Conservation (phyloP, 805 yeast species). For the Komagataella populi region DNA sequence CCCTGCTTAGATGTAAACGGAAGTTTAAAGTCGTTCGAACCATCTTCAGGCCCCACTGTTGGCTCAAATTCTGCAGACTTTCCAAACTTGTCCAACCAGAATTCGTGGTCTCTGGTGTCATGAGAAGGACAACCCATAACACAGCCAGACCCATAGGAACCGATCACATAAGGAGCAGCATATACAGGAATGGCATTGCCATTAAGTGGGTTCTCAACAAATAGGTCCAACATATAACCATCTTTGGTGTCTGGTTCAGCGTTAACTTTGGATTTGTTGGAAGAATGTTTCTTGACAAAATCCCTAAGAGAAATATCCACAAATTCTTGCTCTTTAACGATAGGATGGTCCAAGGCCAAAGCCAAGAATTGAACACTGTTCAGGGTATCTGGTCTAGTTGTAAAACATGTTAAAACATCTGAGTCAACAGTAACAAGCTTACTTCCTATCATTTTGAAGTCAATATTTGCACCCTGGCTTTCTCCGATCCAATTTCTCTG, state of each 20-base stretch:
- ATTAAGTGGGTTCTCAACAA: slow-evolving; percentile 46
- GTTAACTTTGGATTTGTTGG: slow-evolving; percentile 10
- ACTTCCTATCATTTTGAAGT: slow-evolving; percentile 24
- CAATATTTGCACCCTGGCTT: slow-evolving; percentile 65
- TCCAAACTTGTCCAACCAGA: slow-evolving; percentile 60
- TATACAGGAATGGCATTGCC: slow-evolving; percentile 49
- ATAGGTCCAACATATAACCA: slow-evolving; percentile 27
- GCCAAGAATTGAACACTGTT: slow-evolving; percentile 78
- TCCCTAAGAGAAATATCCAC: slow-evolving; percentile 24
- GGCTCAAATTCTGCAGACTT: slow-evolving; percentile 19
- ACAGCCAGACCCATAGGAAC: slow-evolving; percentile 80
- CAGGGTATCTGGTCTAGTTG: slow-evolving; percentile 85
- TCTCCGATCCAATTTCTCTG: slow-evolving; percentile 92
- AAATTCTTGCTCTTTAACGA: slow-evolving; percentile 27
- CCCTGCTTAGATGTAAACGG: slow-evolving; percentile 32
- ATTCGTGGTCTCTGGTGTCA: slow-evolving; percentile 70
- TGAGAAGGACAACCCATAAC: slow-evolving; percentile 99
- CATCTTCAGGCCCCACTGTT: slow-evolving; percentile 30
- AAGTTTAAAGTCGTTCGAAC: slow-evolving; percentile 4
- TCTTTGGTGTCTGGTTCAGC: slow-evolving; percentile 49
- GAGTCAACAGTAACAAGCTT: slow-evolving; percentile 24
- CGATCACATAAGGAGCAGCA: slow-evolving; percentile 83
- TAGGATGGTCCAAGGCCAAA: slow-evolving; percentile 55
- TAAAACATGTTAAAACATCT: slow-evolving; percentile 26
- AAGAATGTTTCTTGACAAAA: slow-evolving; percentile 26